These are phyloP conservation scores for Silybum marianum DNA, from an alignment of 129 eudicot species.

Conservation along the genomic window DNA sequence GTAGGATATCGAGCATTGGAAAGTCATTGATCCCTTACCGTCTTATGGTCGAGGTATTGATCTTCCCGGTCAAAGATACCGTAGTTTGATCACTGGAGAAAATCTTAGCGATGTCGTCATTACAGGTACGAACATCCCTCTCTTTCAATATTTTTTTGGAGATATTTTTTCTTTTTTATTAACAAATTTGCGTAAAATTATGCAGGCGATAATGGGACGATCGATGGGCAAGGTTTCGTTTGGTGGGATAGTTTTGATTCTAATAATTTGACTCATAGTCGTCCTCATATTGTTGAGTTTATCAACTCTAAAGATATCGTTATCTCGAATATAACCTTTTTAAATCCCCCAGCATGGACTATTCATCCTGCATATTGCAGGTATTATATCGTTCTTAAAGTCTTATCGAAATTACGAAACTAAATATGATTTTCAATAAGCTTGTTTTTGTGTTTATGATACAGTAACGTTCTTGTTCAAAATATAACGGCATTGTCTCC, in stretches of 20 bases:
- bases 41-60: constrained; percentile 83
- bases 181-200: background rate
- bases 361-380: constrained; percentile 89
- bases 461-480: constrained; percentile 82
- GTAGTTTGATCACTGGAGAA: constrained; percentile 72
- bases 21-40: constrained; percentile 68
- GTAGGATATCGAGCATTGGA: constrained; percentile 74
- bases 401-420: background rate
- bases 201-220: constrained; percentile 85
- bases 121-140: constrained; percentile 48
- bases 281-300: constrained; percentile 83
- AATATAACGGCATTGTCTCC: constrained; percentile 69
- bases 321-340: constrained; percentile 79
- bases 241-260: constrained; percentile 79
- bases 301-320: constrained; percentile 64
- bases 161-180: background rate
- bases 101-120: constrained; percentile 75
- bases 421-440: background rate
- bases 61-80: constrained; percentile 73
- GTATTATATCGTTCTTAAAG: constrained; percentile 28
- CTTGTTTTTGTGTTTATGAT: constrained; percentile 25
- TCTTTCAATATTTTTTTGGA: background rate
- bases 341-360: constrained; percentile 78
- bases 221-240: constrained; percentile 89
- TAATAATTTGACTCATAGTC: constrained; percentile 70